Evolutionary conservation across 75 land plant species (phyloP), one percentile per base, ranked within the genome.

Genomic region (Selaginella moellendorffii): DNA sequence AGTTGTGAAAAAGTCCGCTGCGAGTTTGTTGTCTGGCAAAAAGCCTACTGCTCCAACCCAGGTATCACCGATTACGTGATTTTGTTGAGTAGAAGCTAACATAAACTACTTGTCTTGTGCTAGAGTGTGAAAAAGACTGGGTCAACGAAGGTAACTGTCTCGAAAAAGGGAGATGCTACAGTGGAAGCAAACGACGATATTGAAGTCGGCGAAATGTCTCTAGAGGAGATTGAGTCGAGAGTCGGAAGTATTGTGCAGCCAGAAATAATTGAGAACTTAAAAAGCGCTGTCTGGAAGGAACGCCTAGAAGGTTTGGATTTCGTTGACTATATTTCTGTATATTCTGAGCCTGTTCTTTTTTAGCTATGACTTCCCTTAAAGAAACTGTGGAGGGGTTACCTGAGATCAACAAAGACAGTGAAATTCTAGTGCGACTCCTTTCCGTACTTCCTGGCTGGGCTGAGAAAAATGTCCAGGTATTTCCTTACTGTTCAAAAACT

Each of bases 381-480:
- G 76, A 88, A 54, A 73, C 81, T 42, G 77, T 92, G 31, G 96
- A 89, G 71, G 71, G 54, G 9, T 21, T 86, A 27, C 31, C 27
- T 23, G 72, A 78, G 25, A 74, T 95, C 72, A 81, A 86, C 65
- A 68, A 56, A 27, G 63, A 78, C 2, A 84, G 80, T 18, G 99
- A 95, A 79, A 76, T 86, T 54, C 75, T 95, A 63, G 69, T 89
- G n/a, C 90, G 96, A 20, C 80, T 95, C 24, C 77, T 95, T 1
- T 95, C 85, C 54, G 76, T 67, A 58, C 63, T 95, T 42, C 99
- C 99, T 66, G 99, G 99, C 18, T 95, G 99, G 99, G 69, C 53
- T 67, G 99, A 95, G 74, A 95, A 95, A 69, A 95, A 95, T 80
- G 90, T 95, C 27, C 99, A 95, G 87, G 98, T 92, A n/a, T n/a